Evolutionary conservation across 2,329 filamentous ascomycete species (phyloP).

Genomic region (Colletotrichum tropicicola): DNA sequence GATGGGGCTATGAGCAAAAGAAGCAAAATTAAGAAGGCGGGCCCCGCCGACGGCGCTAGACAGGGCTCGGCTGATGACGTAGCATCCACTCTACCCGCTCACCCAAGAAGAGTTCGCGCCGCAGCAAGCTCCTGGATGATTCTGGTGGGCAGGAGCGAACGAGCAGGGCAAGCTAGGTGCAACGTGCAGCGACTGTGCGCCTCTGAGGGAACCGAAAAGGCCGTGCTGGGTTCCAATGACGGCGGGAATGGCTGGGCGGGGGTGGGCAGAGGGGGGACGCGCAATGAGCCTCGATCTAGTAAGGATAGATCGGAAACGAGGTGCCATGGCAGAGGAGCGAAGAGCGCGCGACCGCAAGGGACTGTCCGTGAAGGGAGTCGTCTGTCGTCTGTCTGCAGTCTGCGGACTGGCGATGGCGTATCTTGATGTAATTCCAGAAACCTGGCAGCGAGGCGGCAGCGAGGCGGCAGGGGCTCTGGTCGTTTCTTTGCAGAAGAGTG

Average conservation of each 20-base stretch:
- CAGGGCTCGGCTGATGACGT: conserved; percentile 26
- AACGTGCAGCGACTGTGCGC: background rate
- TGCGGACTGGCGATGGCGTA: background rate
- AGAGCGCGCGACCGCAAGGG: background rate
- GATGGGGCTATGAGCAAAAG: conserved; percentile 9
- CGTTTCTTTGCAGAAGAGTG: conserved; percentile 13
- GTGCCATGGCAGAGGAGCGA: background rate
- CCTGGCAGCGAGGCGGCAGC: conserved; percentile 4
- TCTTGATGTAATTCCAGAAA: conserved; percentile 13
- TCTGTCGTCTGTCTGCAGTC: background rate
- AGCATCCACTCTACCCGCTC: conserved; percentile 18
- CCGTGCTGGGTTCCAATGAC: conserved; percentile 22
- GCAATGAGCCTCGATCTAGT: conserved; percentile 21
- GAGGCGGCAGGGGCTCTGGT: background rate
- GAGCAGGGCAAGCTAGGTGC: background rate
- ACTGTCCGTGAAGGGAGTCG: background rate
- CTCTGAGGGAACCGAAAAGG: conserved; percentile 1
- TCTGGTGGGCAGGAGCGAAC: background rate
- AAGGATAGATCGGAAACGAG: conserved; percentile 20
- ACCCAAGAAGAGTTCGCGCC: conserved; percentile 12
- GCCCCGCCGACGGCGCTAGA: background rate
- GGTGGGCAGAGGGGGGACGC: conserved; percentile 7
- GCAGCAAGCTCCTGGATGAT: no score
- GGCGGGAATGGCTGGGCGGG: conserved; percentile 13
- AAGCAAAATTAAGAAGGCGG: conserved; percentile 12